phyloP scores from a whole-genome alignment of 2,329 filamentous ascomycete genomes.

The Raffaelea albimanens region DNA sequence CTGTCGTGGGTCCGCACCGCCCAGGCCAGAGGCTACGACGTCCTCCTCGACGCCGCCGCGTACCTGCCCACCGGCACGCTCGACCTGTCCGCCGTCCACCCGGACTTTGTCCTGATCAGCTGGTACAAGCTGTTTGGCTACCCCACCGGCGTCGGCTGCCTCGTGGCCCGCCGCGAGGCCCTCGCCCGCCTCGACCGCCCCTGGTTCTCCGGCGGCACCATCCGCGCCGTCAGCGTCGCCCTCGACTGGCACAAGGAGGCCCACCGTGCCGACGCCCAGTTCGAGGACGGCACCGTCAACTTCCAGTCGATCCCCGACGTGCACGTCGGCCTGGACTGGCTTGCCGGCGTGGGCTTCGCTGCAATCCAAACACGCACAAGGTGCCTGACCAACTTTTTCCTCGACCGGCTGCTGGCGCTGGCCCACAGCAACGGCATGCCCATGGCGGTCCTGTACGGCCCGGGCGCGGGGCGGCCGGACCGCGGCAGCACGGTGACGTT shows the following conservation, averaged over 20 bases:
- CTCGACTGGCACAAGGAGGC: conserved; percentile 21
- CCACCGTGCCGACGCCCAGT: conserved; percentile 19
- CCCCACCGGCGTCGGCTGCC: conserved; percentile 30
- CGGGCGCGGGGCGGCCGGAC: conserved; percentile 12
- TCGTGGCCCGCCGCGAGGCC: conserved; percentile 23
- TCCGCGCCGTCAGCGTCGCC: conserved; percentile 22
- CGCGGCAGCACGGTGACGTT: conserved; percentile 29
- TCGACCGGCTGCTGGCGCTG: conserved; percentile 20
- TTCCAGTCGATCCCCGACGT: conserved; percentile 30
- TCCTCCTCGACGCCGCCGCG: conserved; percentile 30
- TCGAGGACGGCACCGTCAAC: conserved; percentile 32
- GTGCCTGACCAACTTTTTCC: conserved; percentile 27
- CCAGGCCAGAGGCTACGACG: conserved; percentile 27
- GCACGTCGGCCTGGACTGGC: conserved; percentile 24
- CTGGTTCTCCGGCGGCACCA: conserved; percentile 30
- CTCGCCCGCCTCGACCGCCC: conserved; percentile 23
- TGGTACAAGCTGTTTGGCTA: conserved; percentile 34
- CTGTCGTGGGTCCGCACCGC: conserved; percentile 25
- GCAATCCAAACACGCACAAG: conserved; percentile 21
- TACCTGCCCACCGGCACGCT: conserved; percentile 27
- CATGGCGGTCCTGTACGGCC: conserved; percentile 27
- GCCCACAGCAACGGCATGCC: conserved; percentile 22
- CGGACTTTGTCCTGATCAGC: conserved; percentile 28
- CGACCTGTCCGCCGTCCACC: conserved; percentile 23
- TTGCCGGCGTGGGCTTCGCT: conserved; percentile 19